Conservation (phyloP, 2,329 filamentous ascomycete genomes). For the Aspergillus sp. region DNA sequence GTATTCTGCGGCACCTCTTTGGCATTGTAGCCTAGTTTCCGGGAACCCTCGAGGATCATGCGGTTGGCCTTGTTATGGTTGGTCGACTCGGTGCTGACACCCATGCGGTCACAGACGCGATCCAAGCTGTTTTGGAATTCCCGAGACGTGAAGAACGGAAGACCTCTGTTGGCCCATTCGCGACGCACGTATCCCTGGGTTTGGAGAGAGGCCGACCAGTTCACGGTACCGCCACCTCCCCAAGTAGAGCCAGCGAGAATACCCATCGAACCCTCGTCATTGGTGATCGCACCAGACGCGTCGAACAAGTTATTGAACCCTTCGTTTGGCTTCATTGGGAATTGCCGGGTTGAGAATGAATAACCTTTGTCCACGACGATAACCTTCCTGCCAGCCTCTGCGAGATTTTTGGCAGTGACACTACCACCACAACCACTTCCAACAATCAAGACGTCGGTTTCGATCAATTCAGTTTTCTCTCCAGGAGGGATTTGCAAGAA, state of each 20-base stretch:
- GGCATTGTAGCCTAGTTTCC: conserved; percentile 70
- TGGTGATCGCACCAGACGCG: conserved; percentile 58
- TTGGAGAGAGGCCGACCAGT: conserved; percentile 71
- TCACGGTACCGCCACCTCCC: conserved; percentile 85
- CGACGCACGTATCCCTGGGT: conserved; percentile 74
- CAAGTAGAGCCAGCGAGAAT: conserved; percentile 70
- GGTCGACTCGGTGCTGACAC: conserved; percentile 65
- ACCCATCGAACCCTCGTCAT: conserved; percentile 59
- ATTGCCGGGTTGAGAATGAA: conserved; percentile 68
- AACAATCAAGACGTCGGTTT: conserved; percentile 80
- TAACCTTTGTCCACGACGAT: conserved; percentile 82
- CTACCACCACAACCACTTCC: conserved; percentile 85
- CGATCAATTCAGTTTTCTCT: conserved; percentile 58
- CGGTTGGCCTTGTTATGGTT: conserved; percentile 72
- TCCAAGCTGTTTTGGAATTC: conserved; percentile 80
- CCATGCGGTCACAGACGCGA: conserved; percentile 75
- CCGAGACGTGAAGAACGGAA: conserved; percentile 71
- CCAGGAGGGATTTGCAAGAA: conserved; percentile 60
- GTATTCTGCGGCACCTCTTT: conserved; percentile 77
- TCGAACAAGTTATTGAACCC: conserved; percentile 68
- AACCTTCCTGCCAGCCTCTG: conserved; percentile 72
- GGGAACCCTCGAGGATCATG: conserved; percentile 71
- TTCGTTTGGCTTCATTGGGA: conserved; percentile 69
- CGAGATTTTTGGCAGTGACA: conserved; percentile 76
- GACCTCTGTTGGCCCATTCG: conserved; percentile 72